Base-by-base conservation (phyloP, 768 basidiomycete species). In the Austroboletus festivus region DNA sequence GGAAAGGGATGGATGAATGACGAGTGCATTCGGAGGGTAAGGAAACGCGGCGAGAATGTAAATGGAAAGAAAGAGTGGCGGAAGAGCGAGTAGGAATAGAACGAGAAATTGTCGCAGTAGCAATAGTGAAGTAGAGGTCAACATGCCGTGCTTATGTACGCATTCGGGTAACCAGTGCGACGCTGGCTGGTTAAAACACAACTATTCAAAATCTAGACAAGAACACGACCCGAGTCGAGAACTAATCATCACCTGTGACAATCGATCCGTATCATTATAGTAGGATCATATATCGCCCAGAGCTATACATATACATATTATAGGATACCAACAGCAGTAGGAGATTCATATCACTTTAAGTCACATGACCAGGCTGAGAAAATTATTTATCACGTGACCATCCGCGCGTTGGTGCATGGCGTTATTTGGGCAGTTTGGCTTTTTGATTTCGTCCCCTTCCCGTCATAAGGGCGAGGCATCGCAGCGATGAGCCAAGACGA, bases 41-140 rank as follows among this genome's bases (percentile, higher is more conserved):
- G 87, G 86, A 58, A 89, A 89, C 1, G 78, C 74, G 8, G 83
- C 75, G 53, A 86, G 68, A 57, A 88, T 69, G 62, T 85, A 88
- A 3, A 75, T 68, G 4, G 75, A 69, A 42, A 87, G 69, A 38
- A 86, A 70, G 22, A 86, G 62, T 15, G 84, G 79, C 0, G 83
- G 81, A 5, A 87, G 60, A 13, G 83, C 61, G 48, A 88, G 69
- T 26, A 89, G 72, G 3, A 78, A 71, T 24, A 60, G 22, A 22
- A 57, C 34, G n/a, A 68, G 51, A n/a, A n/a, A n/a, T 35, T 54
- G 58, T 4, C 55, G 50, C 31, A 33, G 15, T 15, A 33, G 31
- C n/a, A 52, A 44, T 8, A 47, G 47, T 11, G 55, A 51, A 4
- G 33, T 44, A 33, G 51, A 51, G n/a, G 31, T 20, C 48, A 57